These are phyloP conservation scores for Acanthamoeba rhysodes DNA, from an alignment of 208 protist species.

Conservation along the genomic window DNA sequence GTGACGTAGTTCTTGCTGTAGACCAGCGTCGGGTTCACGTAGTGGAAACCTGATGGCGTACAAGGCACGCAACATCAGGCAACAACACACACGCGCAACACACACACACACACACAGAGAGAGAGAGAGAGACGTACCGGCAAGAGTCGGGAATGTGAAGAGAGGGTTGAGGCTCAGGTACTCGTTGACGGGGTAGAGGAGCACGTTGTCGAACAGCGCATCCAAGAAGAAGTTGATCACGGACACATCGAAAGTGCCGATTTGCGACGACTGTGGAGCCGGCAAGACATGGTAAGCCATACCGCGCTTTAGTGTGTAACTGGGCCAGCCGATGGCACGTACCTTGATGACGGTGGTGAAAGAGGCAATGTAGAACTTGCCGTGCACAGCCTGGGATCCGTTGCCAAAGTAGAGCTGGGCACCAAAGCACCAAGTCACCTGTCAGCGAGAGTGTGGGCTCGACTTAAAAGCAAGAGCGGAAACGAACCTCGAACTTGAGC, in stretches of 20 bases:
- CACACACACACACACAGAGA: neutral
- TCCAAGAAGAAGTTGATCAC: slow-evolving; percentile 45
- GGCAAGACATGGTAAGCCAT: neutral
- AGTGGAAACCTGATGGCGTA: slow-evolving; percentile 14
- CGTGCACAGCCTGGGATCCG: neutral
- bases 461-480: neutral
- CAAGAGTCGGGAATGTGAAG: slow-evolving; percentile 7
- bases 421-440: neutral
- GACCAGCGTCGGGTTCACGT: slow-evolving; percentile 5
- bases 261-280: slow-evolving; percentile 11
- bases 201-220: slow-evolving; percentile 24
- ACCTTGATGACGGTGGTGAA: slow-evolving; percentile 43
- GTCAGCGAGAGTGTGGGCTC: neutral
- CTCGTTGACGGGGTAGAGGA: neutral
- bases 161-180: neutral
- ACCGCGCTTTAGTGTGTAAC: neutral
- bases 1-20: slow-evolving; percentile 11
- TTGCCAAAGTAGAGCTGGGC: neutral
- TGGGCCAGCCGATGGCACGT: neutral
- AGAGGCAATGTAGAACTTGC: neutral
- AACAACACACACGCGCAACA: neutral
- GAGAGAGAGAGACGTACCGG: neutral
- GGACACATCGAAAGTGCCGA: slow-evolving; percentile 22
- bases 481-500: neutral
- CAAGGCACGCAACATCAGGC: neutral